Evolutionary conservation across 495 filamentous ascomycete species (phyloP).

Genomic region (Talaromyces trachyspermus): DNA sequence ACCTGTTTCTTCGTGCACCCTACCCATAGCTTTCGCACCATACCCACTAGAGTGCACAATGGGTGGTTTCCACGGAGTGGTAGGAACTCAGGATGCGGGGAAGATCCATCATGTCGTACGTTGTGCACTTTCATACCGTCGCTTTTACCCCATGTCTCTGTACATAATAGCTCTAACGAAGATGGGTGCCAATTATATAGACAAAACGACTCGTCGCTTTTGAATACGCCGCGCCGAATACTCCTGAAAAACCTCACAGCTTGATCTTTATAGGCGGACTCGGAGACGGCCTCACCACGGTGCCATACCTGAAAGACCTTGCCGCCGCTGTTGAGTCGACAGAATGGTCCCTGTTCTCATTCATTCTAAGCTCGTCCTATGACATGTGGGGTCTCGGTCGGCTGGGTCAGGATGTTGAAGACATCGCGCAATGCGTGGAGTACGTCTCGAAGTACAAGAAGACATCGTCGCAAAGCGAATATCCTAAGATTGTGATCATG

Average conservation of each 20-base stretch:
- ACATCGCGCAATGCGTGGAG: slow-evolving; percentile 63
- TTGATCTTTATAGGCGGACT: slow-evolving; percentile 83
- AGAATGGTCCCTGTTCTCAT: slow-evolving; percentile 54
- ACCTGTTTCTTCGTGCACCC: too few relatives aligned
- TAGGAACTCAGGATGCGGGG: slow-evolving; percentile 3
- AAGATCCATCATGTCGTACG: slow-evolving; percentile 8
- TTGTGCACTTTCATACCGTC: not conserved
- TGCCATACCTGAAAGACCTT: slow-evolving; percentile 51
- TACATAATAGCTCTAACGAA: too few relatives aligned
- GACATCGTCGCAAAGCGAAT: slow-evolving; percentile 11
- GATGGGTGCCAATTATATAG: slow-evolving; percentile 17
- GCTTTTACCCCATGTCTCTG: not conserved
- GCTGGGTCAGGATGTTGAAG: slow-evolving; percentile 62
- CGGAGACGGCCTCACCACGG: slow-evolving; percentile 67
- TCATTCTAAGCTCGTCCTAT: slow-evolving; percentile 58
- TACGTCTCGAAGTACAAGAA: slow-evolving; percentile 51
- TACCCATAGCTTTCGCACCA: too few relatives aligned
- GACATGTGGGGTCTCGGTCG: slow-evolving; percentile 64
- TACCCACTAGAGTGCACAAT: not conserved
- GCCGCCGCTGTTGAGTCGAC: slow-evolving; percentile 50
- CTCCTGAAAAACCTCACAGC: slow-evolving; percentile 46
- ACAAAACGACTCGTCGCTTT: slow-evolving; percentile 50
- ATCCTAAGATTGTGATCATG: slow-evolving; percentile 68
- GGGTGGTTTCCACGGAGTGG: slow-evolving; percentile 7
- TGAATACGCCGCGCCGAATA: slow-evolving; percentile 39